Evolutionary conservation across 1,139 yeast genomes (phyloP), one percentile per base, ranked within the genome.

Genomic region (Candida sanyaensis): DNA sequence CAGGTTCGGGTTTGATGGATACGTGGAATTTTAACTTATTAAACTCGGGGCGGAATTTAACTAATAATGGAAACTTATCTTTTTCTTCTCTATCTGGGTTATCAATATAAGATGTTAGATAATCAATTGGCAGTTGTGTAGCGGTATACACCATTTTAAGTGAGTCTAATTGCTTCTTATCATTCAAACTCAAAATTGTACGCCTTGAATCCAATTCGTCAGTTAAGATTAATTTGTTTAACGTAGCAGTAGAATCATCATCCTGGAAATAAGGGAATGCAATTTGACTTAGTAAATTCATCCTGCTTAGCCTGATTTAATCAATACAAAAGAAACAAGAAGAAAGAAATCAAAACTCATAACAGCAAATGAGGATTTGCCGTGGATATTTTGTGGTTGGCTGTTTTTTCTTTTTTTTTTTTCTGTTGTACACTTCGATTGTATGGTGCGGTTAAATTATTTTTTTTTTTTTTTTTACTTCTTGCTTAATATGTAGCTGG

Each of bases 21-120:
- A 73, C 55, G 46, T 58, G 64, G 28, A 72, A 50, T 45, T 71
- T 70, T 29, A 72, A 43, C 41, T 57, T 60, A 49, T 53, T 53
- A 44, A 54, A 60, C 7, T 40, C 37, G 0, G 67, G 53, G n/a
- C 62, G 61, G 17, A 70, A 53, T 46, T 61, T 56, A 7, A 69
- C 52, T 29, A 73, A 54, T 41, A 73, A 57, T 10, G 77, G 77
- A 21, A 31, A 51, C 30, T 29, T n/a, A 10, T 9, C 9, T 10
- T 37, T 40, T 29, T 53, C 50, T n/a, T 32, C 37, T n/a, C 6
- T 34, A 28, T 44, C 47, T 1, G 57, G 57, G 50, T 67, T 68
- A 37, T 65, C 66, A 21, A 68, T 64, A 50, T 63, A 70, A 36
- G 50, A 56, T 5, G 62, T 43, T 4, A 60, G 61, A n/a, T 57